These are phyloP conservation scores for Colletotrichum aenigma DNA, from an alignment of 2,329 filamentous ascomycete species.

Conservation along the genomic window DNA sequence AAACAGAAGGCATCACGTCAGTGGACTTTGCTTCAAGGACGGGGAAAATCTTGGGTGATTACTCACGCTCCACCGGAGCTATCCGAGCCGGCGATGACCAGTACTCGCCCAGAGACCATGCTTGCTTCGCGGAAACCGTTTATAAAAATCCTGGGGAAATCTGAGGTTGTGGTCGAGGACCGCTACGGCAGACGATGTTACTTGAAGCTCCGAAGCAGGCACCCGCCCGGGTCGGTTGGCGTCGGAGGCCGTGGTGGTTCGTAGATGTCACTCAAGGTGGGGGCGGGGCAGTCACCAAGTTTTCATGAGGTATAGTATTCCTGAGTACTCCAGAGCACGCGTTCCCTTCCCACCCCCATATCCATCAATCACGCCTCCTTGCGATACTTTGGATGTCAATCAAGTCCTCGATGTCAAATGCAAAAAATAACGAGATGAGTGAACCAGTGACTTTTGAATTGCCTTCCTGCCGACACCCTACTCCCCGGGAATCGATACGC, in stretches of 20 bases:
- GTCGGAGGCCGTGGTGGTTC: neutral
- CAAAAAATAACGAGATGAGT: neutral
- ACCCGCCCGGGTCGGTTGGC: neutral
- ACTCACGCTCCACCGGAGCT: slow-evolving; percentile 84
- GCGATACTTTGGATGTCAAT: neutral
- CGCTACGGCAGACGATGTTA: neutral
- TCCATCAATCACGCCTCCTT: neutral
- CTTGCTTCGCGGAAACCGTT: neutral
- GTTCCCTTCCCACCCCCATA: neutral
- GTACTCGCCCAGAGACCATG: slow-evolving; percentile 58
- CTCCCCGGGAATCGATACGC: slow-evolving; percentile 9
- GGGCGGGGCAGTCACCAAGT: slow-evolving; percentile 7
- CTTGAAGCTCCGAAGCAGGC: neutral
- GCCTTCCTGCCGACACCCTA: slow-evolving; percentile 4
- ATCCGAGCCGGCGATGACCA: slow-evolving; percentile 88
- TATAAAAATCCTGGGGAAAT: neutral
- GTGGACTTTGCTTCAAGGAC: neutral
- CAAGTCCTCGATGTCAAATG: too few species aligned
- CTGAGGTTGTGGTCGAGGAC: neutral
- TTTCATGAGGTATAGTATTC: neutral
- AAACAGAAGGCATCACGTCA: neutral
- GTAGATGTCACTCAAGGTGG: slow-evolving; percentile 16
- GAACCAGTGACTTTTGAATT: slow-evolving; percentile 18
- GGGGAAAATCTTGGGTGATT: neutral
- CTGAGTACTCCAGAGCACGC: neutral